A percentile compares a stretch with the other conserved stretches of the same genome.
These are phyloP conservation scores for Ramichloridium luteum DNA, from an alignment of 2,329 filamentous ascomycete species.

Conservation along the genomic window DNA sequence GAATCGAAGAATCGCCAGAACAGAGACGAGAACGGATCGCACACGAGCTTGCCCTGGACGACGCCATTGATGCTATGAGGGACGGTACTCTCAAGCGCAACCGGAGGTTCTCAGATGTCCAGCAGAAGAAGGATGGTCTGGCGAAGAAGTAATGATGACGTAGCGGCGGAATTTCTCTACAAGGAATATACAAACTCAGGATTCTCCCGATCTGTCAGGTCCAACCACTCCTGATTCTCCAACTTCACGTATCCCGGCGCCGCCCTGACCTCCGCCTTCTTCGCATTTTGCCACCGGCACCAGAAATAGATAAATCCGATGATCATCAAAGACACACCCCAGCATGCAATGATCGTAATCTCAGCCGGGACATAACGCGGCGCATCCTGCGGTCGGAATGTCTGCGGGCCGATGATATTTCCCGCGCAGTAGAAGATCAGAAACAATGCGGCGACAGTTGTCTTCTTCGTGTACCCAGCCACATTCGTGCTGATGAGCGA, in stretches of 20 bases:
- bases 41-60: too few species aligned
- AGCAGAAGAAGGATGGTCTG: too few species aligned
- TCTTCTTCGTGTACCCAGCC: slow-evolving; percentile 48
- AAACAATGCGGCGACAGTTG: slow-evolving; percentile 44
- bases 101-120: too few species aligned
- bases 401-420: slow-evolving; percentile 37
- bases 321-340: slow-evolving; percentile 40
- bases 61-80: too few species aligned
- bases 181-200: slow-evolving; percentile 53
- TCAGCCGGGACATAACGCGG: slow-evolving; percentile 52
- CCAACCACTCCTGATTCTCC: slow-evolving; percentile 53
- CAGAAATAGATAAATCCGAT: slow-evolving; percentile 52
- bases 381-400: slow-evolving; percentile 44
- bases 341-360: slow-evolving; percentile 51
- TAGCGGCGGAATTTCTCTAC: too few species aligned
- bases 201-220: slow-evolving; percentile 54
- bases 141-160: too few species aligned
- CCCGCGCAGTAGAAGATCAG: slow-evolving; percentile 40
- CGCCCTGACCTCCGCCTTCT: slow-evolving; percentile 43
- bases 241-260: slow-evolving; percentile 47
- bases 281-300: slow-evolving; percentile 46
- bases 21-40: too few species aligned
- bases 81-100: too few species aligned
- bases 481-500: slow-evolving; percentile 52
- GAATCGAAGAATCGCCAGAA: too few species aligned